Conservation (phyloP, 495 filamentous ascomycete genomes). For the Aspergillus taichungensis region DNA sequence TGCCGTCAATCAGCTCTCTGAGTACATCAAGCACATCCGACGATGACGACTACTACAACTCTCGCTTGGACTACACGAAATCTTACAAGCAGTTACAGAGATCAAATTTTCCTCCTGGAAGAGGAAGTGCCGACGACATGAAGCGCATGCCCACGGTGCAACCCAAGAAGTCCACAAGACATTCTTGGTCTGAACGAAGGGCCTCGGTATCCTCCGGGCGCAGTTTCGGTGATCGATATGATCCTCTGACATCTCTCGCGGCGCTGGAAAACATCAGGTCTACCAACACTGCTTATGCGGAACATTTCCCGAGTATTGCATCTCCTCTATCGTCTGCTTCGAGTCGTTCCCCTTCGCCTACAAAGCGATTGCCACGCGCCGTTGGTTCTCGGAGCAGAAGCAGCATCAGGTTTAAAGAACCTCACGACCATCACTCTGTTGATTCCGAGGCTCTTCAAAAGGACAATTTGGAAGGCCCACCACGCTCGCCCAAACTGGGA, state of each 20-base stretch:
- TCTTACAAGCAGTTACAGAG: neutral
- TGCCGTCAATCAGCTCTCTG: constrained; percentile 23
- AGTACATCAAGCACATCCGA: constrained; percentile 22
- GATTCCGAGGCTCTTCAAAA: constrained; percentile 14
- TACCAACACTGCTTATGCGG: constrained; percentile 34
- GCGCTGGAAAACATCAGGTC: constrained; percentile 40
- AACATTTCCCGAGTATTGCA: constrained; percentile 49
- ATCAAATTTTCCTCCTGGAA: constrained; percentile 1
- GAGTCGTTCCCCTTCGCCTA: constrained; percentile 45
- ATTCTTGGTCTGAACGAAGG: constrained; percentile 6
- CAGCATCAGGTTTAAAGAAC: constrained; percentile 23
- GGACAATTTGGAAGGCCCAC: constrained; percentile 7
- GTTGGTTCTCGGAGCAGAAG: constrained; percentile 36
- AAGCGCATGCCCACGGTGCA: neutral
- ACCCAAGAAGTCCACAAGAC: neutral
- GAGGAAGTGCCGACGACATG: neutral
- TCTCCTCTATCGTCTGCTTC: constrained; percentile 45
- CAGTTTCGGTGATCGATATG: constrained; percentile 28
- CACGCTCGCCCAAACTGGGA: constrained; percentile 14
- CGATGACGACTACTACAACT: constrained; percentile 2
- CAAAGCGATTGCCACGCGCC: constrained; percentile 36
- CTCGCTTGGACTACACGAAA: neutral
- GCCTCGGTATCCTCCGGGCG: constrained; percentile 29
- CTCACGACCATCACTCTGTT: constrained; percentile 14
- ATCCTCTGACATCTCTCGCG: constrained; percentile 36